A percentile compares a stretch with the other conserved stretches of the same genome.
phyloP scores from a whole-genome alignment of 495 filamentous ascomycete genomes.

The Aspergillus funiculosus region DNA sequence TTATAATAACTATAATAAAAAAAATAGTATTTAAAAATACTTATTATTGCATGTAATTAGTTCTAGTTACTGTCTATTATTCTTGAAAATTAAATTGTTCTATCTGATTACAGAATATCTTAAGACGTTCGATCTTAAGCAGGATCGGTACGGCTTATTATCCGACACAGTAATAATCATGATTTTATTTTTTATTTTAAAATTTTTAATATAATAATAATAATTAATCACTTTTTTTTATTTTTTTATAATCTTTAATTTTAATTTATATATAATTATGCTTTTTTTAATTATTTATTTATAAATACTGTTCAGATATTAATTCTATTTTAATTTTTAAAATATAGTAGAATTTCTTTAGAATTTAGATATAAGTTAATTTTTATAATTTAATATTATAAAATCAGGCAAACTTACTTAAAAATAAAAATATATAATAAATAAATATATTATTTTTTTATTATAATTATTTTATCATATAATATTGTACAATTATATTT shows the following conservation, averaged over 20 bases:
- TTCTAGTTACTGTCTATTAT: too few relatives aligned
- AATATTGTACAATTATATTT: neutral
- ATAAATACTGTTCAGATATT: neutral
- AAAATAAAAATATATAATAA: too few relatives aligned
- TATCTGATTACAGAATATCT: too few relatives aligned
- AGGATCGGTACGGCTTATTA: too few relatives aligned
- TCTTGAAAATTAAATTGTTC: too few relatives aligned
- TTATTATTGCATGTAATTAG: too few relatives aligned
- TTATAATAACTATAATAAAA: too few relatives aligned
- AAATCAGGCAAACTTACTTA: too few relatives aligned
- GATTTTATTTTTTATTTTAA: neutral
- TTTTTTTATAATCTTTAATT: neutral
- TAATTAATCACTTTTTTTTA: neutral
- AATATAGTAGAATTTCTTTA: slow-evolving; percentile 4
- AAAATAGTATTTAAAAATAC: too few relatives aligned
- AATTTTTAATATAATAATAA: neutral
- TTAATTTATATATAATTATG: neutral
- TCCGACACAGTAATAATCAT: neutral
- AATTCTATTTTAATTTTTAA: neutral
- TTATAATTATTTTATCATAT: neutral
- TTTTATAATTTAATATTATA: slow-evolving; percentile 11
- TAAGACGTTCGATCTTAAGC: too few relatives aligned
- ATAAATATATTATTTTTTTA: neutral
- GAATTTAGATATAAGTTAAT: slow-evolving; percentile 3
- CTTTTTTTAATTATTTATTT: neutral